A percentile compares a stretch with the other conserved stretches of the same genome.
Conservation (phyloP, 1,139 yeast species). For the Kodamaea anthophila region DNA sequence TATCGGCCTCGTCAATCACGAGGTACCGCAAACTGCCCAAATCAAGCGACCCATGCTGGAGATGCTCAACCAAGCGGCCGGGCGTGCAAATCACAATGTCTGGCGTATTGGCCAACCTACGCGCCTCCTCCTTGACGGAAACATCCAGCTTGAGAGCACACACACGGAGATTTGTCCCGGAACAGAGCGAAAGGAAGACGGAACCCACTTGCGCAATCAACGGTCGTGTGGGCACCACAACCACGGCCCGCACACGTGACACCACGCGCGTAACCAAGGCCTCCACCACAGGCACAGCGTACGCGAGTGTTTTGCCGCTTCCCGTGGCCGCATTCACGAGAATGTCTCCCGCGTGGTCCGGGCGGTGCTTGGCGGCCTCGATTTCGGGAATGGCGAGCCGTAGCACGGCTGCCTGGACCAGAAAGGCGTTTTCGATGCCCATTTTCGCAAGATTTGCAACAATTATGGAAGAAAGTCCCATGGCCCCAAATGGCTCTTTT, state of each 20-base stretch:
- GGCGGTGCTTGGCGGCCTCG: constrained; percentile 41
- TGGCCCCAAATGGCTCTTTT: constrained; percentile 36
- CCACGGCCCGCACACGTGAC: constrained; percentile 68
- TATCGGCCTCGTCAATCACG: constrained; percentile 93
- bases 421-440: constrained; percentile 57
- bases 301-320: constrained; percentile 92
- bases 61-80: constrained; percentile 90
- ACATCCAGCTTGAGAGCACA: constrained; percentile 54
- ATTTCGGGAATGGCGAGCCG: constrained; percentile 50
- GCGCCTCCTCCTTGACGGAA: constrained; percentile 62
- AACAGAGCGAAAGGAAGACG: constrained; percentile 51
- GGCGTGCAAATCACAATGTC: constrained; percentile 86
- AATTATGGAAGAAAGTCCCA: constrained; percentile 37
- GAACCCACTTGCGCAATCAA: constrained; percentile 74
- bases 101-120: constrained; percentile 46
- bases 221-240: constrained; percentile 87
- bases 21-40: constrained; percentile 56
- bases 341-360: constrained; percentile 63
- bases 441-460: constrained; percentile 39
- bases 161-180: constrained; percentile 58
- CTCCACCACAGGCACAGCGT: constrained; percentile 77
- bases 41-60: constrained; percentile 34
- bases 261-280: constrained; percentile 57
- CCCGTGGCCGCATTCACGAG: constrained; percentile 95
- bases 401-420: constrained; percentile 70